These are phyloP conservation scores for Phytophthora citrophthora DNA, from an alignment of 352 stramenopile species.

Conservation along the genomic window DNA sequence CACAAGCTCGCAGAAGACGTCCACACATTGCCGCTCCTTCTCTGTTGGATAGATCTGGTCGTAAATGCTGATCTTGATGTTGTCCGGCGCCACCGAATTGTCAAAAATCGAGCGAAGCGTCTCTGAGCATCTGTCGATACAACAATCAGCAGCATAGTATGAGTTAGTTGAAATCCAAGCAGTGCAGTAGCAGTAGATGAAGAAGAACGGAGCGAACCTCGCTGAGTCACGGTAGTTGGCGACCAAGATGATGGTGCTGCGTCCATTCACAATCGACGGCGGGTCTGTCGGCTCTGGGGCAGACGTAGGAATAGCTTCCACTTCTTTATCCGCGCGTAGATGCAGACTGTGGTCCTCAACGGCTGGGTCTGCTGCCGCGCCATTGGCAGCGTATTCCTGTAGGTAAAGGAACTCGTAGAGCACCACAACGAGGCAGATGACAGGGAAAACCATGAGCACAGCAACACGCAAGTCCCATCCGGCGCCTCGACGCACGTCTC, in stretches of 20 bases:
- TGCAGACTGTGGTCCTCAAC: constrained; percentile 37
- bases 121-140: constrained; percentile 57
- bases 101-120: constrained; percentile 84
- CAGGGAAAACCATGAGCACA: constrained; percentile 71
- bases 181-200: background rate
- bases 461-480: constrained; percentile 62
- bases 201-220: constrained; percentile 30
- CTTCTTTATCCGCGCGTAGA: constrained; percentile 36
- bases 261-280: constrained; percentile 57
- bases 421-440: constrained; percentile 74
- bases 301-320: constrained; percentile 2
- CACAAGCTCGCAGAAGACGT: constrained; percentile 73
- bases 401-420: constrained; percentile 85
- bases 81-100: constrained; percentile 63
- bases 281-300: constrained; percentile 22
- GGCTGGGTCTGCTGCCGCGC: constrained; percentile 31
- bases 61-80: constrained; percentile 68
- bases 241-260: constrained; percentile 79
- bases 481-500: constrained; percentile 42
- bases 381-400: constrained; percentile 65
- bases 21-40: constrained; percentile 69
- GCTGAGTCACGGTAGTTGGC: constrained; percentile 86
- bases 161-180: background rate
- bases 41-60: constrained; percentile 77
- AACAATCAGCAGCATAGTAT: constrained; percentile 2